These are phyloP conservation scores for Melanogaster broomeanus DNA, from an alignment of 768 basidiomycete genomes.

Conservation along the genomic window DNA sequence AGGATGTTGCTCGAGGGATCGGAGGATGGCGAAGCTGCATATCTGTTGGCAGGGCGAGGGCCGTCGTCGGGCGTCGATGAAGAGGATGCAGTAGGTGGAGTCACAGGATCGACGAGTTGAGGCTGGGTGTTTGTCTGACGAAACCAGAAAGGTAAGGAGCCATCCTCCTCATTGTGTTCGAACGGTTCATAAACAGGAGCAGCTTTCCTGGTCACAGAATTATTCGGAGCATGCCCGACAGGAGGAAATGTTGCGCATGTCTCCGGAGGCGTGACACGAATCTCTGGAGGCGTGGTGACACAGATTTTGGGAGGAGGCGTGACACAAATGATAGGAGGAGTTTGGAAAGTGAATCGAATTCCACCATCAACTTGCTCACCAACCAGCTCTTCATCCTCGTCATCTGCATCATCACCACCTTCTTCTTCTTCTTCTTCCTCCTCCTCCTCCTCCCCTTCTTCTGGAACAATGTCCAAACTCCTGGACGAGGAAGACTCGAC, in stretches of 20 bases:
- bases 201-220: constrained; percentile 3
- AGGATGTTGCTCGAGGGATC: constrained; percentile 47
- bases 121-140: constrained; percentile 14
- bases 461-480: constrained; percentile 41
- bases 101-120: constrained; percentile 3
- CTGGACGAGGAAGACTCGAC: constrained; percentile 30
- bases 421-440: constrained; percentile 48
- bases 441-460: constrained; percentile 40
- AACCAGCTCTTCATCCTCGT: constrained; percentile 51
- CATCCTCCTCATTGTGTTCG: constrained; percentile 28
- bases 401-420: constrained; percentile 25
- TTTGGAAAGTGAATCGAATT: constrained; percentile 72
- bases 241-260: constrained; percentile 16
- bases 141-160: constrained; percentile 23
- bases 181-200: constrained; percentile 4
- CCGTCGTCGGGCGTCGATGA: constrained; percentile 2
- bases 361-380: constrained; percentile 64
- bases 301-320: constrained; percentile 27
- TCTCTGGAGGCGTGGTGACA: constrained; percentile 30
- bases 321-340: constrained; percentile 43
- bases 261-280: constrained; percentile 20
- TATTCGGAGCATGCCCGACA: constrained; percentile 10
- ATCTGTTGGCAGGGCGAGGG: constrained; percentile 12
- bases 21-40: constrained; percentile 45
- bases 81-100: constrained; percentile 11